Evolutionary conservation across 2,329 filamentous ascomycete genomes (phyloP), one percentile per base, ranked within the genome.

Genomic region (Ascochyta clinopodiicola): DNA sequence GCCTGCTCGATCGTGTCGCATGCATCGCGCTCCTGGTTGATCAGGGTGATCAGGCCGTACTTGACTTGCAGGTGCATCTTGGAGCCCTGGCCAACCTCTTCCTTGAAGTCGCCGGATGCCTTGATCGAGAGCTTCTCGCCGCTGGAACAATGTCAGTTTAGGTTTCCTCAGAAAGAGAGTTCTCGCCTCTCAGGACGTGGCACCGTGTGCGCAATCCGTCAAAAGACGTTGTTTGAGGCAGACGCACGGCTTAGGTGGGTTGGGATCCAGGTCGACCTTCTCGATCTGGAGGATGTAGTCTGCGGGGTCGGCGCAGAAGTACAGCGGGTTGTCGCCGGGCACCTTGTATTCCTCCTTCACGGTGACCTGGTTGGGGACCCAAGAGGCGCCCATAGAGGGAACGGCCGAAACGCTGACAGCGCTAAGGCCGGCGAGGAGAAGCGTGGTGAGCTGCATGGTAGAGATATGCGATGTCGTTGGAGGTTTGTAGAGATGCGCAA

Each of bases 1-100:
- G 97, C 91, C 65, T 97, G 92, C 74, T 85, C 81, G 63, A 96
- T 86, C 75, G 96, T 89, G 57, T 97, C 90, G 81, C 95, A 99
- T 34, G 98, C 85, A 72, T 96, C 89, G 69, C 88, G 87, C 64
- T 83, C 85, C 63, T 90, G 90, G 76, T 85, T 91, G 77, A 99
- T 86, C 62, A 99, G 85, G 51, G 87, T 90, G 76, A 99, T 97
- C 63, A 96, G 82, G 57, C 94, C 94, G 77, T 96, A 97, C 80
- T 96, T 97, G 79, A 99, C 94, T 64, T 88, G 84, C 36, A 99
- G 76, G 43, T 88, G 82, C 60, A 97, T 89, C 68, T 90, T 91
- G 57, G 94, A 91, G 55, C 92, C 94, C 55, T 92, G 75, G 51
- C 87, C 84, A 62, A 99, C 87, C 46, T 82, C 78, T 70, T 96